Evolutionary conservation across 306 rosid species (phyloP), one percentile per base, ranked within the genome.

Genomic region (Citrullus amarus): DNA sequence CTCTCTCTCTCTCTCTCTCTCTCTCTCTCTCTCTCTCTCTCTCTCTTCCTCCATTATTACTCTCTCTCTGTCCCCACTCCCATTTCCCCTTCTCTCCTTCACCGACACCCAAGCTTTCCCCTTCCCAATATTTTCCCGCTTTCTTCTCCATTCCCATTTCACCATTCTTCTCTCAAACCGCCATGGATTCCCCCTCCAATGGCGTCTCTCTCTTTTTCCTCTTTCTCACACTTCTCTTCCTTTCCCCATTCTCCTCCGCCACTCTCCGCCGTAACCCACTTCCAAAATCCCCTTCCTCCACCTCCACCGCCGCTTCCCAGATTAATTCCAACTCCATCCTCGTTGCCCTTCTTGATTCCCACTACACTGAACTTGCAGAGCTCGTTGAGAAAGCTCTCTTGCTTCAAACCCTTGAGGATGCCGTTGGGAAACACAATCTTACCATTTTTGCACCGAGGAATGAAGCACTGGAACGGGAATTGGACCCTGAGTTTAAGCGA

Each of bases 351-450:
- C 93, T 95, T 3, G 99, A 95, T 73, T 95, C 99, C 7, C 99
- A 85, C 53, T 95, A 95, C 87, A 95, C 97, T 0, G 97, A 92
- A 84, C 93, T 95, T 6, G 85, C 97, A 0, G 99, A 95, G 83
- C 96, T 95, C 15, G 99, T 95, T 0, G 99, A 95, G 58, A 95
- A 95, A 51, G 99, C 97, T 0, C 99, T 95, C 7, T 85, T 95
- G 1, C 84, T 95, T 1, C 97, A 91, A 17, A 91, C 89, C 5
- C 93, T 95, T 0, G 99, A 95, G 62, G 82, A 92, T 0, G 93
- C 97, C 0, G 92, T 95, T 0, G 92, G 90, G 2, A 78, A 77
- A 12, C 88, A 92, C 87, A 95, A 92, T 71, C 80, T 95, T 74
- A 95, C 99, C 39, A 91, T 95, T 79, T 92, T 95, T 82, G 97